A percentile compares a stretch with the other conserved stretches of the same genome.
Conservation (phyloP, 2,329 filamentous ascomycete species). For the Stromatinia cepivora region DNA sequence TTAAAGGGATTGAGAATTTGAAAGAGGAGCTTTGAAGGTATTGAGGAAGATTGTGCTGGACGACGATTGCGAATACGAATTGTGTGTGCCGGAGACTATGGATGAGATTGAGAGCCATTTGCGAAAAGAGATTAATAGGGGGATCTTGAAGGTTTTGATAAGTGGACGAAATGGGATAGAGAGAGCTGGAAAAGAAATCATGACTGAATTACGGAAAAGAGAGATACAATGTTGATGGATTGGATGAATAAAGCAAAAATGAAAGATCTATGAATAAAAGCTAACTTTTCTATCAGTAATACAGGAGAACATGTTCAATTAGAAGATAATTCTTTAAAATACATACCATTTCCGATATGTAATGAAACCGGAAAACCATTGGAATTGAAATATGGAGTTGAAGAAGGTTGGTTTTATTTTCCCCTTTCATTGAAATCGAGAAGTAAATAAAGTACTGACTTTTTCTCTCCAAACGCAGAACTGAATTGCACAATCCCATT, state of each 20-base stretch:
- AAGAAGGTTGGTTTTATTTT: conserved; percentile 45
- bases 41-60: background rate
- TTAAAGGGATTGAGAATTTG: too few relatives aligned
- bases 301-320: conserved; percentile 89
- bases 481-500: conserved; percentile 81
- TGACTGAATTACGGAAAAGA: too few relatives aligned
- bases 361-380: conserved; percentile 83
- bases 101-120: rapidly evolving
- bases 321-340: conserved; percentile 78
- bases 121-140: background rate
- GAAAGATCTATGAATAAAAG: background rate
- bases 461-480: conserved; percentile 50
- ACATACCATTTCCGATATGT: conserved; percentile 87
- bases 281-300: conserved; percentile 56
- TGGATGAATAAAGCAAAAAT: background rate
- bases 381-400: conserved; percentile 81
- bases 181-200: background rate
- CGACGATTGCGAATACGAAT: background rate
- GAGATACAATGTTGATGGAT: background rate
- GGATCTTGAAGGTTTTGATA: background rate
- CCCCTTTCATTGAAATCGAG: too few relatives aligned
- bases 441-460: background rate
- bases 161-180: background rate
- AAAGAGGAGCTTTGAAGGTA: background rate
- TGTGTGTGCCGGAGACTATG: background rate